phyloP scores from a whole-genome alignment of 2,329 filamentous ascomycete species.

The Venturia effusa region DNA sequence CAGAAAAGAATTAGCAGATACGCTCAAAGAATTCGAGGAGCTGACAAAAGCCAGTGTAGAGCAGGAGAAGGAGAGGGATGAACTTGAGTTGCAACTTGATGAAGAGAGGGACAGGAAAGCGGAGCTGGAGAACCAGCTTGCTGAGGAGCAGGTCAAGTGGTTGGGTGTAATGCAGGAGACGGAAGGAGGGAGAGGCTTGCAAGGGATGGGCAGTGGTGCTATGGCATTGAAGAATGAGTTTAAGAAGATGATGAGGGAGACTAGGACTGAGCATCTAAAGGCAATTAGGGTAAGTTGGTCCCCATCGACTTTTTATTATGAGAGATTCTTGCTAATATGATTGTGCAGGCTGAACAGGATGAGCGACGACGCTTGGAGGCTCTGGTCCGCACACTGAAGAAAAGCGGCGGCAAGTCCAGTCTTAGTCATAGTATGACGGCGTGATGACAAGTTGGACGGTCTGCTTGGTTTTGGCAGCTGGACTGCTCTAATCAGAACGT shows the following conservation, averaged over 20 bases:
- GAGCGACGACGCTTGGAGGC: slow-evolving; percentile 57
- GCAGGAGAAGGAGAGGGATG: slow-evolving; percentile 59
- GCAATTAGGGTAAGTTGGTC: slow-evolving; percentile 49
- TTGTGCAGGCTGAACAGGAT: slow-evolving; percentile 55
- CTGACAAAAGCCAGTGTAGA: slow-evolving; percentile 61
- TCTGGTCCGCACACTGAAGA: slow-evolving; percentile 44
- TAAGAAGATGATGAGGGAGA: slow-evolving; percentile 72
- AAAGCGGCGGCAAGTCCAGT: slow-evolving; percentile 25
- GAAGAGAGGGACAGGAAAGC: slow-evolving; percentile 53
- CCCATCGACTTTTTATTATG: slow-evolving; percentile 1
- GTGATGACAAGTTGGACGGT: neutral
- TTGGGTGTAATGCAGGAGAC: slow-evolving; percentile 49
- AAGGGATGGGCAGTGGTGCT: slow-evolving; percentile 36
- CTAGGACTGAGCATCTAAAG: slow-evolving; percentile 54
- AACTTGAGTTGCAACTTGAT: slow-evolving; percentile 53
- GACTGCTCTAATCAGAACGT: neutral
- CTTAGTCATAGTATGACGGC: slow-evolving; percentile 18
- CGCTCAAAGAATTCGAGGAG: slow-evolving; percentile 58
- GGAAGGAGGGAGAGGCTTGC: slow-evolving; percentile 21
- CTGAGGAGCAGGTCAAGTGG: slow-evolving; percentile 57
- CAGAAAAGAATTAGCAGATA: slow-evolving; percentile 55
- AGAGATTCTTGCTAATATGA: slow-evolving; percentile 16
- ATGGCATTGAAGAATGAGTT: slow-evolving; percentile 63
- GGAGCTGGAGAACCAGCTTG: slow-evolving; percentile 50
- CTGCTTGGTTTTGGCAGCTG: neutral